These are phyloP conservation scores for Aspergillus sp. DNA, from an alignment of 2,329 filamentous ascomycete genomes.

Conservation along the genomic window DNA sequence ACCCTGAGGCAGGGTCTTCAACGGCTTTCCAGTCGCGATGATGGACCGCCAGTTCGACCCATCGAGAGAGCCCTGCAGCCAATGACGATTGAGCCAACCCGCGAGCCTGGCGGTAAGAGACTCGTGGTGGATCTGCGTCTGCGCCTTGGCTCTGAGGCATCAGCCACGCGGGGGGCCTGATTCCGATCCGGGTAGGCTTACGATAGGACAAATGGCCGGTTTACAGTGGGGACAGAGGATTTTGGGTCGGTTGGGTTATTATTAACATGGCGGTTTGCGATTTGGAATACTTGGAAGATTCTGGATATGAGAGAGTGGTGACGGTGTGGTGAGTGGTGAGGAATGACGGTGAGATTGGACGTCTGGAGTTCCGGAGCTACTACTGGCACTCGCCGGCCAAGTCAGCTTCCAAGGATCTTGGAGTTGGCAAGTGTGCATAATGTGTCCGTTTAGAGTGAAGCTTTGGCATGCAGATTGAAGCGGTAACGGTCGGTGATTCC, in stretches of 20 bases:
- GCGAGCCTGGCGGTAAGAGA: slow-evolving; percentile 9
- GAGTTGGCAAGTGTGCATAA: not conserved
- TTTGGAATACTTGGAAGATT: not conserved
- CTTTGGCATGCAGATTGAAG: not conserved
- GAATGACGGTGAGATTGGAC: not conserved
- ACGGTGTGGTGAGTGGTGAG: not conserved
- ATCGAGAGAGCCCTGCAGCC: not conserved
- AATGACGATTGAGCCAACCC: slow-evolving; percentile 1
- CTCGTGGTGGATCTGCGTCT: slow-evolving; percentile 10
- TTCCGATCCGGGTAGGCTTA: not conserved
- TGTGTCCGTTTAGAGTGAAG: not conserved
- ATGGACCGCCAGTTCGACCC: slow-evolving; percentile 10
- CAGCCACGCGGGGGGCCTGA: slow-evolving; percentile 6
- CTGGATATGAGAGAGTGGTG: not conserved
- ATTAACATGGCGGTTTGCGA: not conserved
- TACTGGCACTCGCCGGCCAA: not conserved
- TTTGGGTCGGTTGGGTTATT: not conserved
- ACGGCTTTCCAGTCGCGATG: not conserved
- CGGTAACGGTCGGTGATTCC: not conserved
- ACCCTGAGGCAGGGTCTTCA: not conserved
- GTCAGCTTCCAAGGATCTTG: not conserved
- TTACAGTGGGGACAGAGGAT: not conserved
- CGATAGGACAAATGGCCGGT: not conserved
- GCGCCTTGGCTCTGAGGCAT: slow-evolving; percentile 10
- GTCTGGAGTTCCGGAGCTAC: not conserved